A percentile compares a stretch with the other conserved stretches of the same genome.
phyloP scores from a whole-genome alignment of 768 basidiomycete species.

The Panellus pusillus region DNA sequence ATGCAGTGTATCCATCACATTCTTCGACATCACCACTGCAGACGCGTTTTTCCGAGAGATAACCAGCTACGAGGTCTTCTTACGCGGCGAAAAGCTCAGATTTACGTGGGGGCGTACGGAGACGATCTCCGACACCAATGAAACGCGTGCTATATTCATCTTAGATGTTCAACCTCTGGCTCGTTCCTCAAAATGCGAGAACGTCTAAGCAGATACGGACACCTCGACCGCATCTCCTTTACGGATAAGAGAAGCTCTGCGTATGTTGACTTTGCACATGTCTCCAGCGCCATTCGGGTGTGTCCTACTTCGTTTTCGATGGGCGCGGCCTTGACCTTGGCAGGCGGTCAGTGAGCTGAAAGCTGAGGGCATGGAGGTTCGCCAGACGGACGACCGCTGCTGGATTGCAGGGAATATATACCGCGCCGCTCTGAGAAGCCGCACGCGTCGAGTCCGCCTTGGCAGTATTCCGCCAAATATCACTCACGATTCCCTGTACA shows the following conservation, averaged over 20 bases:
- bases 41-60: conserved; percentile 9
- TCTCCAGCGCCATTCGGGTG: not conserved
- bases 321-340: not conserved
- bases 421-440: not conserved
- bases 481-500: not conserved
- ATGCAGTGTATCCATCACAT: conserved; percentile 6
- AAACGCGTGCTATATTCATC: conserved; percentile 8
- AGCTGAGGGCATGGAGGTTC: not conserved
- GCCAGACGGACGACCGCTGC: conserved; percentile 11
- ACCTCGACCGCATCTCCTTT: conserved; percentile 3
- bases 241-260: not conserved
- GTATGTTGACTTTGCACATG: conserved; percentile 1
- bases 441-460: conserved; percentile 2
- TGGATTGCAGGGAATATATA: not conserved
- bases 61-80: not conserved
- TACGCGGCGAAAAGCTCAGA: not conserved
- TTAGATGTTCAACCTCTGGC: conserved; percentile 1
- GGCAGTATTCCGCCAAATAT: not conserved
- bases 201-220: not conserved
- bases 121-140: not conserved
- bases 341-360: not conserved
- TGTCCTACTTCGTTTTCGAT: not conserved
- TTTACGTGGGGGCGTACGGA: conserved; percentile 1
- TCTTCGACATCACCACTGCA: conserved; percentile 2
- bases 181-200: not conserved